Base-by-base conservation (phyloP, 306 rosid genomes). In the Lathyrus sativus region DNA sequence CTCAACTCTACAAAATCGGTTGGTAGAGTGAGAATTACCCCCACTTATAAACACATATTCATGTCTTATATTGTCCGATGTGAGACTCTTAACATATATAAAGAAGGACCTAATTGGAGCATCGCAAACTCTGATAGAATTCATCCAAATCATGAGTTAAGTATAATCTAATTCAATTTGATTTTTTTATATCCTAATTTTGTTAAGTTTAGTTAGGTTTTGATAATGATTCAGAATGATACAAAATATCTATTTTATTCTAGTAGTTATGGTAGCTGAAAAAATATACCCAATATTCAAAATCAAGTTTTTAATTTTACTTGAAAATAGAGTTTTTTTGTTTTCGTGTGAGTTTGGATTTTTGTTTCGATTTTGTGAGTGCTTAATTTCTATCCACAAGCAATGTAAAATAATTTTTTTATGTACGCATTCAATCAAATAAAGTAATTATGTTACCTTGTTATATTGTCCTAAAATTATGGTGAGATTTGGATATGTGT, bases 41-140 rank as follows among this genome's bases (percentile, higher is more conserved):
- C n/a, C n/a, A n/a, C n/a, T n/a, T n/a, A n/a, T n/a, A n/a, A n/a
- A n/a, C n/a, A n/a, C n/a, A n/a, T n/a, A n/a, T n/a, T n/a, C n/a
- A n/a, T n/a, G n/a, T n/a, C n/a, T n/a, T n/a, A n/a, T n/a, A n/a
- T n/a, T n/a, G n/a, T n/a, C n/a, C n/a, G n/a, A n/a, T n/a, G n/a
- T n/a, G n/a, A n/a, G n/a, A n/a, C n/a, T n/a, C n/a, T n/a, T n/a
- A n/a, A n/a, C n/a, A n/a, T n/a, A n/a, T n/a, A n/a, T 4, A 79
- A 84, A 62, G 90, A 85, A 6, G 88, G 86, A 70, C 95, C 89
- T 67, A 86, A 88, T 74, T 91, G 97, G 96, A 91, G 97, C 55
- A 80, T 88, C 24, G 83, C 92, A 11, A 74, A 91, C 79, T 84
- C 95, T 43, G 95, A 91, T 11, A 92, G 91, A 7, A 85, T 92